These are phyloP conservation scores for Phoma sp. DNA, from an alignment of 2,329 filamentous ascomycete genomes.

Conservation along the genomic window DNA sequence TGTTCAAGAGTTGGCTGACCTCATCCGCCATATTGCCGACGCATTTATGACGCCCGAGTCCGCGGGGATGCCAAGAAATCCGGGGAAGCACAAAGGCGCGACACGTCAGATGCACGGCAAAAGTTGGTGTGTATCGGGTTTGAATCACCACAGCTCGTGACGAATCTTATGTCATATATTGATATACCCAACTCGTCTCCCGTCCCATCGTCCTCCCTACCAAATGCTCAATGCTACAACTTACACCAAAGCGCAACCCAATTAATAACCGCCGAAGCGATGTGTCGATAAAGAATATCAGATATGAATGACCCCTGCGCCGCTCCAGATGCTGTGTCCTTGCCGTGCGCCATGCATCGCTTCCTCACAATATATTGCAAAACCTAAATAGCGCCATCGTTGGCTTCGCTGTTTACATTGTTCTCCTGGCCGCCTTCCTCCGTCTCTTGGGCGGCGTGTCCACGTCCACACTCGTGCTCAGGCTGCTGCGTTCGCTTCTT, in stretches of 20 bases:
- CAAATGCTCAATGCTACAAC: neutral
- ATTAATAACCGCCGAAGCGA: neutral
- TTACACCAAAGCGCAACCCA: neutral
- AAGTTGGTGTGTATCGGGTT: no score
- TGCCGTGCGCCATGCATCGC: constrained; percentile 2
- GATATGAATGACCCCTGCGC: constrained; percentile 9
- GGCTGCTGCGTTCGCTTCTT: constrained; percentile 31
- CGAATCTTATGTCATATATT: neutral
- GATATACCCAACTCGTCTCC: neutral
- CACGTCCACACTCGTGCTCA: constrained; percentile 33
- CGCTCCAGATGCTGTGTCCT: constrained; percentile 3
- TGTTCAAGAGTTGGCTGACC: no score
- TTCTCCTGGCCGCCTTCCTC: constrained; percentile 34
- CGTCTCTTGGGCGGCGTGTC: constrained; percentile 32
- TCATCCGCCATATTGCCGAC: neutral
- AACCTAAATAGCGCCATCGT: neutral
- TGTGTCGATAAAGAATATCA: neutral
- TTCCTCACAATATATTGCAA: neutral
- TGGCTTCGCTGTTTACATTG: constrained; percentile 29
- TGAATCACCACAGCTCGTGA: neutral
- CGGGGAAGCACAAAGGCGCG: neutral
- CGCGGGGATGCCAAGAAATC: constrained; percentile 15
- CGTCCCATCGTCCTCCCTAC: neutral
- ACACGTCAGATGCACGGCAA: neutral
- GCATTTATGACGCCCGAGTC: constrained; percentile 8